Evolutionary conservation across 2,329 filamentous ascomycete species (phyloP).

Genomic region (Pseudodiploospora longispora): DNA sequence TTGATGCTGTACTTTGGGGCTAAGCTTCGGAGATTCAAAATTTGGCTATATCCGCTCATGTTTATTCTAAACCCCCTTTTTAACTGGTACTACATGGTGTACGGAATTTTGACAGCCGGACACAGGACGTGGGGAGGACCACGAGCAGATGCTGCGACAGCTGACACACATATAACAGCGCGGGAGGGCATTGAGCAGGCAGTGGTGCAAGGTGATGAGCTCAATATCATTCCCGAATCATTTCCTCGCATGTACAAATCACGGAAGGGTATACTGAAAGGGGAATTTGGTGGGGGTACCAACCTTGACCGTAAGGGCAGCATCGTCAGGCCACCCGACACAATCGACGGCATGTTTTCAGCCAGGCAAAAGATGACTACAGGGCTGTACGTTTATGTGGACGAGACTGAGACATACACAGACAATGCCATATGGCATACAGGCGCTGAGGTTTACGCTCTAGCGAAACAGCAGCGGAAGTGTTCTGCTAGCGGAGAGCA

Average conservation of each 20-base stretch:
- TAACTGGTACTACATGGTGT: constrained; percentile 98
- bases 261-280: constrained; percentile 23
- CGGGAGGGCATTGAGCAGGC: constrained; percentile 80
- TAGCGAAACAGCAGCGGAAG: constrained; percentile 27
- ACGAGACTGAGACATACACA: constrained; percentile 5
- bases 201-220: constrained; percentile 70
- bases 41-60: constrained; percentile 93
- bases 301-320: constrained; percentile 41
- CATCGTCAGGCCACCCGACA: constrained; percentile 63
- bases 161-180: constrained; percentile 66
- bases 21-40: constrained; percentile 81
- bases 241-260: constrained; percentile 59
- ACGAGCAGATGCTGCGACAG: constrained; percentile 76
- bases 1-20: constrained; percentile 95
- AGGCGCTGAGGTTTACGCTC: too few species aligned
- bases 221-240: constrained; percentile 82
- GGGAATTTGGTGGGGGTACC: constrained; percentile 18
- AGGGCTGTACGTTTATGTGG: constrained; percentile 58
- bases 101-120: constrained; percentile 89
- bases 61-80: constrained; percentile 93
- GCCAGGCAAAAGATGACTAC: constrained; percentile 59
- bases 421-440: too few species aligned
- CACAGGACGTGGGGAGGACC: constrained; percentile 95
- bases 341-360: constrained; percentile 71
- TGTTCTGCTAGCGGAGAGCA: constrained; percentile 63